Evolutionary conservation across 768 basidiomycete genomes (phyloP).

Genomic region (Amanita thiersii): DNA sequence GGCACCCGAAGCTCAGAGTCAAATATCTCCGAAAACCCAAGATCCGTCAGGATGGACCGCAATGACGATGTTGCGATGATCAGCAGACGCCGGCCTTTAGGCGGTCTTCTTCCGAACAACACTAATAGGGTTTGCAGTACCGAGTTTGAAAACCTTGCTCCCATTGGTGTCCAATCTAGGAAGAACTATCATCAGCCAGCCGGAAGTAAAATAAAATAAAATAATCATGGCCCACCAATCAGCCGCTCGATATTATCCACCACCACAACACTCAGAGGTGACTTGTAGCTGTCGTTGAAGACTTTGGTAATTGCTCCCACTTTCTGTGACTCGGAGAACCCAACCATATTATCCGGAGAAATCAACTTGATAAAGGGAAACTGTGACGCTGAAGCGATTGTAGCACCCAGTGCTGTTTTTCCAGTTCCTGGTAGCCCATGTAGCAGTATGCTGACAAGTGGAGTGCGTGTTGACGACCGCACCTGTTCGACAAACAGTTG

Average conservation of each 20-base stretch:
- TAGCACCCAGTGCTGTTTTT: constrained; percentile 91
- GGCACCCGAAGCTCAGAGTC: constrained; percentile 83
- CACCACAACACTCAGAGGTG: constrained; percentile 91
- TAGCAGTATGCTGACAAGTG: constrained; percentile 83
- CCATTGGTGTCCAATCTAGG: constrained; percentile 93
- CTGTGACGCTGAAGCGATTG: constrained; percentile 87
- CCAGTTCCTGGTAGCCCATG: constrained; percentile 89
- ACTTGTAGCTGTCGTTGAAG: constrained; percentile 95
- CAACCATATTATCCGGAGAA: constrained; percentile 95
- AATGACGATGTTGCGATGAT: constrained; percentile 91
- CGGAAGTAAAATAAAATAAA: background rate
- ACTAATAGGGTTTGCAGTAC: constrained; percentile 89
- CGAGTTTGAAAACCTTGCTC: constrained; percentile 91
- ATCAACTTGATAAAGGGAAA: constrained; percentile 98
- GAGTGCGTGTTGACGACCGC: constrained; percentile 80
- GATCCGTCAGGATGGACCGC: constrained; percentile 75
- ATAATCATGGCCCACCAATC: constrained; percentile 49
- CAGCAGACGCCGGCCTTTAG: constrained; percentile 89
- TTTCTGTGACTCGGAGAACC: constrained; percentile 89
- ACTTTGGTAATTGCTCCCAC: constrained; percentile 86
- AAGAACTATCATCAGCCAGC: background rate
- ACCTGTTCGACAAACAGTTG: constrained; percentile 92
- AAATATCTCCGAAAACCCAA: constrained; percentile 85
- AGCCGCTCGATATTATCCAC: constrained; percentile 92
- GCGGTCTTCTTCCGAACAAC: constrained; percentile 80